A percentile compares a stretch with the other conserved stretches of the same genome.
These are phyloP conservation scores for Mortierella sp. DNA, from an alignment of 371 early-diverging fungal species.

Conservation along the genomic window DNA sequence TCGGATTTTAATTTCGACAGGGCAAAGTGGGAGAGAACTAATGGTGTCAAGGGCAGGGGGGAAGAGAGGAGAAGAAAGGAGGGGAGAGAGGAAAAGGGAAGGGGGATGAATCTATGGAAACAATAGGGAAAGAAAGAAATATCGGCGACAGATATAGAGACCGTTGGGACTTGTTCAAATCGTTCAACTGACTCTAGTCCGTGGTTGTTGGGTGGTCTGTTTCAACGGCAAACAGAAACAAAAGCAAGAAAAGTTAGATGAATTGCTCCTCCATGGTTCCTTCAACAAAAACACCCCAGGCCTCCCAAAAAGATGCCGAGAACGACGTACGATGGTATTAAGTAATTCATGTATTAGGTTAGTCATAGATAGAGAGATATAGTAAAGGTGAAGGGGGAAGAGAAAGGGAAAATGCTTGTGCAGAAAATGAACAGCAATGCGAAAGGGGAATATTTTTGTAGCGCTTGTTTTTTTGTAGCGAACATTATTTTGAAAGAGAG, in stretches of 20 bases:
- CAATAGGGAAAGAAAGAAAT: not conserved
- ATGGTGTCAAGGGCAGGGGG: not conserved
- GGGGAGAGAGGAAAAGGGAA: not conserved
- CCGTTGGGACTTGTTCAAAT: too few species aligned
- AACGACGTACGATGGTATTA: not conserved
- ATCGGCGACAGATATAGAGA: not conserved
- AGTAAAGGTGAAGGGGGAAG: not conserved
- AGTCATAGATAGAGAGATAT: slow-evolving; percentile 4
- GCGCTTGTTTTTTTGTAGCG: too few species aligned
- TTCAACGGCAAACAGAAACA: not conserved
- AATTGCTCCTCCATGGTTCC: not conserved
- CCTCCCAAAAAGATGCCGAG: too few species aligned
- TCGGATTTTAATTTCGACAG: too few species aligned
- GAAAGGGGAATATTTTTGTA: not conserved
- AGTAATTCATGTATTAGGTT: not conserved
- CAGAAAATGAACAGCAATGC: too few species aligned
- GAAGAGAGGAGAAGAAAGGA: not conserved
- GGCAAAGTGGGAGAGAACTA: not conserved
- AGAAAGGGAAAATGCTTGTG: too few species aligned
- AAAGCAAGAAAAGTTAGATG: not conserved
- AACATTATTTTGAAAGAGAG: too few species aligned
- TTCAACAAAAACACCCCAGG: not conserved
- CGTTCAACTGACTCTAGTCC: too few species aligned
- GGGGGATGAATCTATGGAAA: not conserved
- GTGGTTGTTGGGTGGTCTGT: slow-evolving; percentile 35